Conservation (phyloP, 148 eudicot species). For the Polygonum aviculare region DNA sequence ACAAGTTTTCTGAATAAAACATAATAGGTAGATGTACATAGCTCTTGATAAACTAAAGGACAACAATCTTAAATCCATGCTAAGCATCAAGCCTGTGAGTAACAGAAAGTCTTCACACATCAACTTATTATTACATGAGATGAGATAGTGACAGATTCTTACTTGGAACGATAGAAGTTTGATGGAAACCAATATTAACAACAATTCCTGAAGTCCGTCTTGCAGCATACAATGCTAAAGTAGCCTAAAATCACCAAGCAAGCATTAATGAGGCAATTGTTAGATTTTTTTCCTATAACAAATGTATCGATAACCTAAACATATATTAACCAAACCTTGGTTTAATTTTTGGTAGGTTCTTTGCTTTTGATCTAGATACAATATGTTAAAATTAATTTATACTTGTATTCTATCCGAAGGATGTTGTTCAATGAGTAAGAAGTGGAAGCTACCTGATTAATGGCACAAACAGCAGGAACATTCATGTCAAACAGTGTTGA, state of each 20-base stretch:
- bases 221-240: slow-evolving; percentile 83
- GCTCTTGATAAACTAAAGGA: neutral
- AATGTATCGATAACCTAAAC: neutral
- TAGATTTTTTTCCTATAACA: neutral
- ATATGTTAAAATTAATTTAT: neutral
- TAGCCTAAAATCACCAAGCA: slow-evolving; percentile 42
- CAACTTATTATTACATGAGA: neutral
- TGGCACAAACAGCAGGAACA: slow-evolving; percentile 86
- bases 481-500: slow-evolving; percentile 79
- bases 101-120: neutral
- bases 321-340: too few species aligned
- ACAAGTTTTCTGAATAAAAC: neutral
- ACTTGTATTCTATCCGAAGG: neutral
- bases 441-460: slow-evolving; percentile 59
- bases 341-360: neutral
- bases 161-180: slow-evolving; percentile 90
- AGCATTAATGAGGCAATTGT: neutral
- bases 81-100: neutral
- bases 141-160: slow-evolving; percentile 15
- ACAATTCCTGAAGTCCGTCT: slow-evolving; percentile 81
- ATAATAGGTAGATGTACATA: neutral
- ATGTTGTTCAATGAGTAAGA: neutral
- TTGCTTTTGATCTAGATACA: neutral
- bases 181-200: slow-evolving; percentile 86
- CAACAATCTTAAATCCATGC: neutral